These are phyloP conservation scores for Suillus fuscotomentosus DNA, from an alignment of 768 basidiomycete genomes.

Conservation along the genomic window DNA sequence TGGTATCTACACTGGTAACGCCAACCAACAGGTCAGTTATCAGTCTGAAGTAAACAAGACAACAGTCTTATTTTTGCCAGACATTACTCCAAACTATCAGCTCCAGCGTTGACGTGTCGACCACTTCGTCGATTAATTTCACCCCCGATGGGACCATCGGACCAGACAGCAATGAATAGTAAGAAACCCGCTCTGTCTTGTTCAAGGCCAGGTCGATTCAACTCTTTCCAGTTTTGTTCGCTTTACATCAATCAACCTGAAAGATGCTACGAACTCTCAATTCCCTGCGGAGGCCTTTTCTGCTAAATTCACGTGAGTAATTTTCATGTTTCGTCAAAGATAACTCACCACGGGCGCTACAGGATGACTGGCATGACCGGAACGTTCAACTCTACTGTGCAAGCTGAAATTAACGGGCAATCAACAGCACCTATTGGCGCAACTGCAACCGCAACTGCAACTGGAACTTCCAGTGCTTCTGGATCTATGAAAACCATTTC, in stretches of 20 bases:
- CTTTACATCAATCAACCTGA: conserved; percentile 56
- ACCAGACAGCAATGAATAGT: conserved; percentile 58
- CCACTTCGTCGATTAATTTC: conserved; percentile 44
- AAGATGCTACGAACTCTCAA: conserved; percentile 49
- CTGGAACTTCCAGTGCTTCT: conserved; percentile 27
- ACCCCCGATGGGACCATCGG: conserved; percentile 53
- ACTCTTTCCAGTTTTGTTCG: conserved; percentile 66
- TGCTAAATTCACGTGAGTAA: conserved; percentile 68
- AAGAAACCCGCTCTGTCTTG: conserved; percentile 14
- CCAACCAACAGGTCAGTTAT: conserved; percentile 52
- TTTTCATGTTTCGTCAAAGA: background rate
- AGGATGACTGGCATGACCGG: conserved; percentile 75
- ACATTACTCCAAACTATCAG: conserved; percentile 56
- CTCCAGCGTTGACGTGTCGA: conserved; percentile 50
- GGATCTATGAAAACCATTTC: background rate
- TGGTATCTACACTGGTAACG: conserved; percentile 64
- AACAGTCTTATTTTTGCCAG: conserved; percentile 32
- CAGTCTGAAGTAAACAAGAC: background rate
- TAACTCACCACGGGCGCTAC: conserved; percentile 5
- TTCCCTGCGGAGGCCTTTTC: conserved; percentile 74
- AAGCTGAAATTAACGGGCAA: conserved; percentile 60
- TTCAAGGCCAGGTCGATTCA: background rate
- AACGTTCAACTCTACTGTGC: conserved; percentile 53
- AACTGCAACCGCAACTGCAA: conserved; percentile 30
- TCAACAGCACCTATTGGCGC: conserved; percentile 56